These are phyloP conservation scores for Beauveria rudraprayagi DNA, from an alignment of 2,329 filamentous ascomycete species.

Conservation along the genomic window DNA sequence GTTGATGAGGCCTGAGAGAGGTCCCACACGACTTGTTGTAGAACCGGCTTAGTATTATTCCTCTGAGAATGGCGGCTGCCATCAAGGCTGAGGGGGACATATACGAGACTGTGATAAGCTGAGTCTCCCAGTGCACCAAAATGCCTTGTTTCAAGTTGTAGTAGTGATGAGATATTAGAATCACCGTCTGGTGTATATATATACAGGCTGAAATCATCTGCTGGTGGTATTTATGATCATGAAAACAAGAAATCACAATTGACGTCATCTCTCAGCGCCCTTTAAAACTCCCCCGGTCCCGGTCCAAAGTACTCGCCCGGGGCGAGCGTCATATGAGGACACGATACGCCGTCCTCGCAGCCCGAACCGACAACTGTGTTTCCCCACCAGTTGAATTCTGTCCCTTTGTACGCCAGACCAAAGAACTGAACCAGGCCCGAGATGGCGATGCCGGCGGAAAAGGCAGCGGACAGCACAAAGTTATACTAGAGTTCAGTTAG, in stretches of 20 bases:
- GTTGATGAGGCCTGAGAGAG: too few relatives aligned
- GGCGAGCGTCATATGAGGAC: constrained; percentile 9
- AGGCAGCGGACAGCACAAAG: constrained; percentile 34
- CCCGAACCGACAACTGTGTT: constrained; percentile 26
- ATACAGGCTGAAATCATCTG: background rate
- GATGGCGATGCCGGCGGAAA: constrained; percentile 33
- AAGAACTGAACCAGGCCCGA: constrained; percentile 36
- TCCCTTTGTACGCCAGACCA: constrained; percentile 31
- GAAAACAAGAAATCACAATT: background rate
- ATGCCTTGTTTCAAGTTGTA: too few relatives aligned
- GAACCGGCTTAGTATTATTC: too few relatives aligned
- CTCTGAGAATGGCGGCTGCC: too few relatives aligned
- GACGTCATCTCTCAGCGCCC: too few relatives aligned
- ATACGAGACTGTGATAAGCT: too few relatives aligned
- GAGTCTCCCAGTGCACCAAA: too few relatives aligned
- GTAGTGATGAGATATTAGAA: background rate
- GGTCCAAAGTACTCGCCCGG: constrained; percentile 22
- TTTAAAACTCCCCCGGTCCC: constrained; percentile 11
- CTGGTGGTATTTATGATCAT: background rate
- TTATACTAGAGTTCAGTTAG: constrained; percentile 17
- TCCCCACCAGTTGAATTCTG: constrained; percentile 32
- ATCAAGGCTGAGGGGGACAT: too few relatives aligned
- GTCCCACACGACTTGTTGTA: too few relatives aligned
- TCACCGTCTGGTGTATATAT: background rate
- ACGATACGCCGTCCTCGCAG: constrained; percentile 29